Evolutionary conservation across 495 filamentous ascomycete species (phyloP), one percentile per base, ranked within the genome.

Genomic region (Lophium mytilinum): DNA sequence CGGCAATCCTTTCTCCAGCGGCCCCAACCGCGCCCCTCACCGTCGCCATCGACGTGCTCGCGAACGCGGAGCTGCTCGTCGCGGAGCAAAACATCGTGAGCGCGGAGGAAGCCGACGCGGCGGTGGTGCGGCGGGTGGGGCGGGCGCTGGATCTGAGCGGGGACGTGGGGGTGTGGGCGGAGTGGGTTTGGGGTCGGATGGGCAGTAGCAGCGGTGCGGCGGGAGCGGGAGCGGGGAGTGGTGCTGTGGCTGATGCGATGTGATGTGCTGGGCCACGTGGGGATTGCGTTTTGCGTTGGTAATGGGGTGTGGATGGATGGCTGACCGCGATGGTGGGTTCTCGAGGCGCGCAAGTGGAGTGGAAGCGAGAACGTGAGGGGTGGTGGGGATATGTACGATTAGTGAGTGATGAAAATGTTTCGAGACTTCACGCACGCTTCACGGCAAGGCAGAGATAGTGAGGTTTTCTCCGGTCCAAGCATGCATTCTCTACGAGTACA

Each of bases 161-260:
- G 18, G 69, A 71, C 59, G 11, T 72, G 8, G 66, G 64, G 9
- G 56, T 70, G 24, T 70, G 68, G 69, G 59, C 62, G 17, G 68
- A 69, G 57, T 72, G 71, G 71, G 12, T 71, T 50, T 50, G 59
- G 52, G 39, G 57, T 52, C 39, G 48, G 50, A 52, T 51, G 40
- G 50, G 9, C 39, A 18, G 15, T 17, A 15, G 24, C 24, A 6
- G 24, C 24, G 24, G 6, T 30, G 24, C 24, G 2, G 24, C 24
- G 24, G 24, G 24, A 30, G 2, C 24, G 24, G 24, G 24, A 30
- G 24, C 24, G 24, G 24, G 24, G 6, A n/a, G n/a, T n/a, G n/a
- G n/a, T n/a, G n/a, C n/a, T n/a, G n/a, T 41, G 3, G 37, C 11
- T 41, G 36, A 30, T 30, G 24, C 40, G 35, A 46, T 46, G 9